phyloP scores from a whole-genome alignment of 225 moss, liverwort and hornwort species.

The Physcomitrium patens region DNA sequence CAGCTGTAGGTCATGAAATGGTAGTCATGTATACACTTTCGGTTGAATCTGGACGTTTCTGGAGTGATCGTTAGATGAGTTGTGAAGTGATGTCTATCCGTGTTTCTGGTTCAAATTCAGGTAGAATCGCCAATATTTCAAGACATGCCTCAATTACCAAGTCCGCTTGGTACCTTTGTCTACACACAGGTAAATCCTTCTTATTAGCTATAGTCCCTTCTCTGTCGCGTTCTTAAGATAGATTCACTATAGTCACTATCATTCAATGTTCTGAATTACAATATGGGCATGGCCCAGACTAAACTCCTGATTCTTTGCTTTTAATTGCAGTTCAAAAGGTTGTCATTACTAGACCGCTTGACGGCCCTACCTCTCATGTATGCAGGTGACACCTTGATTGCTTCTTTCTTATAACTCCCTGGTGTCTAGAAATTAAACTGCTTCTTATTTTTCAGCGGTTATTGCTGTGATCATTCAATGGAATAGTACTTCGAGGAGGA shows the following conservation, averaged over 20 bases:
- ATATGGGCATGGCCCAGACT: background rate
- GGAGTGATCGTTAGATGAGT: conserved; percentile 10
- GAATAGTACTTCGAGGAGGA: background rate
- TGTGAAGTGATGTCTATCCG: background rate
- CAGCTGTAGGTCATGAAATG: background rate
- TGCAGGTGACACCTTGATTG: conserved; percentile 80
- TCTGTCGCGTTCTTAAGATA: background rate
- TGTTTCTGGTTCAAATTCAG: conserved; percentile 42
- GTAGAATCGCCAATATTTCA: conserved; percentile 97
- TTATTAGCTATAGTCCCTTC: background rate
- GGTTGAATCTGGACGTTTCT: background rate
- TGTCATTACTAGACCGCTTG: conserved; percentile 88
- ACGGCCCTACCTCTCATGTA: conserved; percentile 97
- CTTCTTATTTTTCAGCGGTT: conserved; percentile 1
- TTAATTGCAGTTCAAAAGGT: conserved; percentile 75
- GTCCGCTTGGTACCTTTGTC: conserved; percentile 91
- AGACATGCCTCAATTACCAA: conserved; percentile 87
- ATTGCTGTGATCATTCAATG: background rate
- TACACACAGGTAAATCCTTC: conserved; percentile 81
- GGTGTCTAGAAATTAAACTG: background rate
- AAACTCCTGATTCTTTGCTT: conserved; percentile 12
- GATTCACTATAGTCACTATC: background rate
- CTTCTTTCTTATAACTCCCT: conserved; percentile 5
- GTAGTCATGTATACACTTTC: background rate
- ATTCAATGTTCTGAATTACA: background rate